A percentile compares a stretch with the other conserved stretches of the same genome.
These are phyloP conservation scores for Sugiyamaella qingdaonensis DNA, from an alignment of 805 yeast genomes.

Conservation along the genomic window DNA sequence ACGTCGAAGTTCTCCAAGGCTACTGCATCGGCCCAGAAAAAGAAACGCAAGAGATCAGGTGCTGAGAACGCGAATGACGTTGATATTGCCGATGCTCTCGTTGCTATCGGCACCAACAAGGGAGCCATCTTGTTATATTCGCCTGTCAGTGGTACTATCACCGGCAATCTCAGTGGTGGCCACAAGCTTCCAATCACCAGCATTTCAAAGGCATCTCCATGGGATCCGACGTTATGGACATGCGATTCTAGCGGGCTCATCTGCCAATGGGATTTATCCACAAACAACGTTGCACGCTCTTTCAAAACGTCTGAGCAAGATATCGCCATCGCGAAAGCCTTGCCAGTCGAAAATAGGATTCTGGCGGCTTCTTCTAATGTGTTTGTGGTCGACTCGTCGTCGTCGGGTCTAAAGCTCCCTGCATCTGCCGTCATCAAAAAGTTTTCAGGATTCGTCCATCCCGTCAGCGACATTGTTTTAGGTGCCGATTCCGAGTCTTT, in stretches of 20 bases:
- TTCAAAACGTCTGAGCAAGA: constrained; percentile 16
- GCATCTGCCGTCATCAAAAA: constrained; percentile 37
- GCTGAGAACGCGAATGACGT: constrained; percentile 9
- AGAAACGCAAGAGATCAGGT: constrained; percentile 31
- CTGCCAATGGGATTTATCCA: constrained; percentile 56
- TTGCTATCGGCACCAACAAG: constrained; percentile 60
- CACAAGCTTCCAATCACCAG: constrained; percentile 46
- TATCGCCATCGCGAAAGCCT: constrained; percentile 14
- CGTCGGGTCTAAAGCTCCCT: constrained; percentile 20
- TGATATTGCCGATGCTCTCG: constrained; percentile 40
- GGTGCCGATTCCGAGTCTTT: constrained; percentile 37
- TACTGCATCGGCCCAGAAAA: constrained; percentile 18
- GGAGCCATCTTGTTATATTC: constrained; percentile 66
- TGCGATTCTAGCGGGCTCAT: constrained; percentile 56
- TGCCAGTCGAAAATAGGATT: constrained; percentile 34
- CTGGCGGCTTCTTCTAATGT: constrained; percentile 67
- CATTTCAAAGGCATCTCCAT: constrained; percentile 40
- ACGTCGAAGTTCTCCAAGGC: constrained; percentile 24
- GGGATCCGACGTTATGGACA: constrained; percentile 48
- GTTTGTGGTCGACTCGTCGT: constrained; percentile 38
- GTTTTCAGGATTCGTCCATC: constrained; percentile 74
- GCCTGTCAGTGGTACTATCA: constrained; percentile 56
- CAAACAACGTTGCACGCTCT: constrained; percentile 38
- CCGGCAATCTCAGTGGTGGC: constrained; percentile 48
- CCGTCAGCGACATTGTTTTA: constrained; percentile 49